phyloP scores from a whole-genome alignment of 2,329 filamentous ascomycete genomes.

The Dissoconium aciculare region DNA sequence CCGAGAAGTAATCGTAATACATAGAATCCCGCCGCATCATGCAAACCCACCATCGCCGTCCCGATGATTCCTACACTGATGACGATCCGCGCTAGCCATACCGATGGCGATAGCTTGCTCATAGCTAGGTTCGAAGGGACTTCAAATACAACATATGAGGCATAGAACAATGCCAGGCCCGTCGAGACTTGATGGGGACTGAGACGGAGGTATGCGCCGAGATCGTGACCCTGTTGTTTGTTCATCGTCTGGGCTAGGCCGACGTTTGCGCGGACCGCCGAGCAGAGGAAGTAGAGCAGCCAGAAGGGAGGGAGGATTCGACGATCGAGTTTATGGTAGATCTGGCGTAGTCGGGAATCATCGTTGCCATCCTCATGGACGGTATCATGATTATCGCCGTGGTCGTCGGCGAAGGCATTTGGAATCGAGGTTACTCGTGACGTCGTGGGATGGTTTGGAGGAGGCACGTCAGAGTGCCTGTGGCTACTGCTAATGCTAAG shows the following conservation, averaged over 20 bases:
- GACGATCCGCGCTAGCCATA: slow-evolving; percentile 88
- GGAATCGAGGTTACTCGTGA: too few species aligned
- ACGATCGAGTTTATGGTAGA: slow-evolving; percentile 18
- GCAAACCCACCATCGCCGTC: slow-evolving; percentile 67
- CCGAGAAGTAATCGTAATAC: slow-evolving; percentile 74
- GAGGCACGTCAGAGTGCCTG: too few species aligned
- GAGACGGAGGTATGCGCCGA: slow-evolving; percentile 55
- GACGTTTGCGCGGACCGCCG: slow-evolving; percentile 80
- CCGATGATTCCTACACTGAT: slow-evolving; percentile 76
- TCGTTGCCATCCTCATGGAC: slow-evolving; percentile 3
- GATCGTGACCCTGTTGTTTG: slow-evolving; percentile 50
- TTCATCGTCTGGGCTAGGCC: slow-evolving; percentile 96
- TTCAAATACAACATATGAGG: slow-evolving; percentile 82
- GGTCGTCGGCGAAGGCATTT: not conserved
- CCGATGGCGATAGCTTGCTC: slow-evolving; percentile 67
- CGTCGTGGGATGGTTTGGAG: too few species aligned
- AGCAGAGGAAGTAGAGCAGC: slow-evolving; percentile 82
- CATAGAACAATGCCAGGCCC: slow-evolving; percentile 77
- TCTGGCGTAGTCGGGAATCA: slow-evolving; percentile 7
- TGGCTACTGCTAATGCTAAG: too few species aligned
- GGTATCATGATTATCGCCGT: not conserved
- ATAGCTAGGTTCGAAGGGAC: slow-evolving; percentile 79
- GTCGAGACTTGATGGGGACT: slow-evolving; percentile 66
- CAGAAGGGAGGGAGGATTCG: slow-evolving; percentile 52
- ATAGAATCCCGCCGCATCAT: slow-evolving; percentile 71